Evolutionary conservation across 331 rosid genomes (phyloP), one percentile per base, ranked within the genome.

Genomic region (Ulmus americana): DNA sequence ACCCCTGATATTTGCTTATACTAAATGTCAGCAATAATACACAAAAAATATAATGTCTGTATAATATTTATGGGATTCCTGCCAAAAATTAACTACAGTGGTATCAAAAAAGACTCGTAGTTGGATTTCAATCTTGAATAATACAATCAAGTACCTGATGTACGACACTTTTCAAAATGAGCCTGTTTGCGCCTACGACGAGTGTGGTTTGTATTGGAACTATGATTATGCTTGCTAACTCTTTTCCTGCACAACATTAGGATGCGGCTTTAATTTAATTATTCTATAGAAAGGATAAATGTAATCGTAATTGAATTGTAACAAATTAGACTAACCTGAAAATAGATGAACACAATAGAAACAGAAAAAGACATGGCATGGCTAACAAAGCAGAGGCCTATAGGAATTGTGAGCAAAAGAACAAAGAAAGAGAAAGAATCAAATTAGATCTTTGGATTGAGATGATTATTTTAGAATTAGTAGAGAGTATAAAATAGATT

Each of bases 371-470:
- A 42, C 68, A 59, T 47, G 85, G 82, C 47, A 81, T 69, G 56
- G 76, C 79, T 39, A 81, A 69, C 42, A 71, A 59, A 63, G 76
- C 70, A 63, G 80, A 55, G 20, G 78, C 83, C 86, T 77, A 45
- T 4, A 67, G 47, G 11, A 38, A 66, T 46, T 7, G 13, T 40
- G 42, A 38, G 15, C 14, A 50, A 7, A 47, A 46, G 45, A 40
- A 12, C 65, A 56, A 13, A 50, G 11, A 15, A n/a, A 14, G 54
- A 0, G 35, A 28, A 2, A 43, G 38, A 7, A 15, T 48, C 39
- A 56, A 56, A 39, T 56, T 12, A 16, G 18, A 39, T 9, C 6
- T 28, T 38, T 28, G 35, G 6, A 28, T 12, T 39, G 44, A 20
- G 10, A 5, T 56, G 8, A 9, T 5, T 10, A 28, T 28, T 35